Conservation (phyloP, 345 rosid species). For the Firmiana major region DNA sequence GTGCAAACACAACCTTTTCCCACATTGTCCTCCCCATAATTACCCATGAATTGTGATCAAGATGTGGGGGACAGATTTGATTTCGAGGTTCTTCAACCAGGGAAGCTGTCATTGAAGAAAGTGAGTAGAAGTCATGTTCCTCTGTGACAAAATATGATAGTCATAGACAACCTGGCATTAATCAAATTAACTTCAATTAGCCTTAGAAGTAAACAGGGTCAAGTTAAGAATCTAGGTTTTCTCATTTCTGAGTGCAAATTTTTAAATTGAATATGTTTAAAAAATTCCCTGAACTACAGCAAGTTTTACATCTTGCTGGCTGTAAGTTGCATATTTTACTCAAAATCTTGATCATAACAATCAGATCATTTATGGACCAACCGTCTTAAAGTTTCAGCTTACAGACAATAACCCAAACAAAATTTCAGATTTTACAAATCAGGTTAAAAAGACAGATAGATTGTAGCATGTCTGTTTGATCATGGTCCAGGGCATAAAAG, state of each 20-base stretch:
- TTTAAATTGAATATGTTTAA: not conserved
- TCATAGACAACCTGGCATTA: not conserved
- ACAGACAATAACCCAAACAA: not conserved
- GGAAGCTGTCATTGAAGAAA: conserved; percentile 5
- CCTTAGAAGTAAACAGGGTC: not conserved
- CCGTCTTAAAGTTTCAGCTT: not conserved
- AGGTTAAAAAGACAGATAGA: not conserved
- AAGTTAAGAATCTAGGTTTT: not conserved
- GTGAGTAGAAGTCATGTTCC: not conserved
- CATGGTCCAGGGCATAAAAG: not conserved
- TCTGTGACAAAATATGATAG: not conserved
- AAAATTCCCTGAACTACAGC: not conserved
- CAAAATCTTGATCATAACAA: not conserved
- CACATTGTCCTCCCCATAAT: not conserved
- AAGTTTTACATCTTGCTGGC: not conserved
- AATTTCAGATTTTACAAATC: not conserved
- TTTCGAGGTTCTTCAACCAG: not conserved
- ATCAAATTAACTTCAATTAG: not conserved
- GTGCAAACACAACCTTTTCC: not conserved
- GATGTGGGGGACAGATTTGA: not conserved
- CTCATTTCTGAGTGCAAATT: not conserved
- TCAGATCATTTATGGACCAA: not conserved
- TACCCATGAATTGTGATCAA: conserved; percentile 5
- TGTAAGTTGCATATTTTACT: not conserved
- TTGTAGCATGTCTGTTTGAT: not conserved